Conservation (phyloP, 306 rosid species). For the Crotalaria pallida region DNA sequence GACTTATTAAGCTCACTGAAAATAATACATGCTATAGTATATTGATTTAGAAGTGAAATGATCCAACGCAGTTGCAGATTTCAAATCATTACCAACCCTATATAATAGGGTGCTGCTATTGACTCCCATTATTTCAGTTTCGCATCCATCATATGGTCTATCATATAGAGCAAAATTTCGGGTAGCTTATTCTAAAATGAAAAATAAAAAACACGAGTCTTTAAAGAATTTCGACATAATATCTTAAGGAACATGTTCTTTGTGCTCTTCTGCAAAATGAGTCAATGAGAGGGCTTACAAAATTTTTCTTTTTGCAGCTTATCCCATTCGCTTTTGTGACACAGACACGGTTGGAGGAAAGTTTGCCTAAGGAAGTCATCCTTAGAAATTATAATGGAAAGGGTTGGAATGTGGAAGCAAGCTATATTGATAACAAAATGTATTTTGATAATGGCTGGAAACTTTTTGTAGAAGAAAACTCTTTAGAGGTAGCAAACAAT, state of each 20-base stretch:
- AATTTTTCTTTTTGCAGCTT: constrained; percentile 1
- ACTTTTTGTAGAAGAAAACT: neutral
- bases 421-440: neutral
- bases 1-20: neutral
- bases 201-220: no score
- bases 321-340: constrained; percentile 21
- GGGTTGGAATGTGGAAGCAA: constrained; percentile 2
- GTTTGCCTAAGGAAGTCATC: neutral
- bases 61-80: neutral
- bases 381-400: constrained; percentile 9
- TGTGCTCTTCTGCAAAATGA: neutral
- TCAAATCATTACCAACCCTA: neutral
- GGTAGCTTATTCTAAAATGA: no score
- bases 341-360: neutral
- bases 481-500: neutral
- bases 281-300: neutral
- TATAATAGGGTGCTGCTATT: no score
- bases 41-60: neutral
- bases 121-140: no score
- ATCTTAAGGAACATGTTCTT: neutral
- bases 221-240: no score
- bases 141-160: no score
- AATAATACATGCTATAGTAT: neutral
- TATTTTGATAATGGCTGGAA: constrained; percentile 29
- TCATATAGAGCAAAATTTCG: no score